These are phyloP conservation scores for Malus hybrid DNA, from an alignment of 331 rosid species.

Conservation along the genomic window DNA sequence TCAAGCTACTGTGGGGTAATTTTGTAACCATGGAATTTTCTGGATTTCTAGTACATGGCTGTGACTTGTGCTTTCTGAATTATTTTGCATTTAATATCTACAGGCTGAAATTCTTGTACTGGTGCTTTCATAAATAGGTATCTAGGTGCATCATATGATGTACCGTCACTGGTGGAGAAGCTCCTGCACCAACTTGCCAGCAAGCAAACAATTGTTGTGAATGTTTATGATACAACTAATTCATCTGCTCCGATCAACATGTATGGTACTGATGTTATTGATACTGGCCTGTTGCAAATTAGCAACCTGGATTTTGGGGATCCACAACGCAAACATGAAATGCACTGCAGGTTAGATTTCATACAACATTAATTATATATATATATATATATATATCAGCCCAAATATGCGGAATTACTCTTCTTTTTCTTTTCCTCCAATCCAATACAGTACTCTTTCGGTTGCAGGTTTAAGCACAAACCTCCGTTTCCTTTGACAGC, in stretches of 20 bases:
- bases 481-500: conserved; percentile 78
- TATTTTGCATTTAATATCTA: background rate
- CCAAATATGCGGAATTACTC: conserved; percentile 3
- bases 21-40: conserved; percentile 2
- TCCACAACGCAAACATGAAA: conserved; percentile 89
- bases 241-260: conserved; percentile 63
- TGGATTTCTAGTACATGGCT: background rate
- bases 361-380: background rate
- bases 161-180: conserved; percentile 91
- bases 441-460: background rate
- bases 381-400: background rate
- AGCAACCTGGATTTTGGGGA: conserved; percentile 89
- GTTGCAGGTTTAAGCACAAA: conserved; percentile 74
- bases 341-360: conserved; percentile 90
- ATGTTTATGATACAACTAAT: conserved; percentile 90
- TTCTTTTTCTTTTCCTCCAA: background rate
- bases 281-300: conserved; percentile 62
- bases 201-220: conserved; percentile 90
- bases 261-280: conserved; percentile 76
- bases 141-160: conserved; percentile 93
- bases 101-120: conserved; percentile 18
- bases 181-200: conserved; percentile 97
- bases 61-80: background rate
- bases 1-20: conserved; percentile 88
- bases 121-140: conserved; percentile 44